Base-by-base conservation (phyloP, 108 stramenopile species). In the Pseudonitzschia pungens region DNA sequence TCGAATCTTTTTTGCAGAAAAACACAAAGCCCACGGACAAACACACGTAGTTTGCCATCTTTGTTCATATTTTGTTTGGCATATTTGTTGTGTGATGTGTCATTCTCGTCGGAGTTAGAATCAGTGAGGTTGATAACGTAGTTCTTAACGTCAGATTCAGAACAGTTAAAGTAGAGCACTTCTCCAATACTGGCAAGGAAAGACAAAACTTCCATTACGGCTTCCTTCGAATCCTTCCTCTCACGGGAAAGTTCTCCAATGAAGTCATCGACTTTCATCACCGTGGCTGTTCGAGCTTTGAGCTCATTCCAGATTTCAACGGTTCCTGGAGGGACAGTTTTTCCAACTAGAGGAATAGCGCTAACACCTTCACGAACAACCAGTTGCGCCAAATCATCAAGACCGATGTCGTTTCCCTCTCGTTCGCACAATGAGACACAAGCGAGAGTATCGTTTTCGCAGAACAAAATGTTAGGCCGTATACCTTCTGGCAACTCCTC, bases 1-100 rank as follows among this genome's bases (percentile, higher is more conserved):
- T 86, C 72, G 65, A 86, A 67, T 60, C 83, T 80, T n/a, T 83
- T 83, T 31, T 80, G 52, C 4, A 94, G 70, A 69, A 94, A 86
- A 56, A 89, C 88, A 11, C 82, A 86, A 59, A 91, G 77, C 4
- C 87, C 90, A 42, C 88, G 82, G 42, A 90, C 87, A 6, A 94
- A 75, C 93, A 2, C 36, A 36, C 36, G 36, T 36, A 36, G 36
- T 36, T 36, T 36, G 36, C 36, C 36, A 36, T 36, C 4, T 36
- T 36, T 36, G 36, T 36, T 5, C n/a, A n/a, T n/a, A n/a, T n/a
- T n/a, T 36, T 5, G 36, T 36, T 36, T 36, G 36, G 2, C 36
- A 36, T 36, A 6, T n/a, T n/a, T n/a, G 36, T 36, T 36, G 36
- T 36, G 36, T 36, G 6, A 6, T 6, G 6, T 36, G 36, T 36